Conservation (phyloP, 2,329 filamentous ascomycete genomes). For the Fusarium austroafricanum region DNA sequence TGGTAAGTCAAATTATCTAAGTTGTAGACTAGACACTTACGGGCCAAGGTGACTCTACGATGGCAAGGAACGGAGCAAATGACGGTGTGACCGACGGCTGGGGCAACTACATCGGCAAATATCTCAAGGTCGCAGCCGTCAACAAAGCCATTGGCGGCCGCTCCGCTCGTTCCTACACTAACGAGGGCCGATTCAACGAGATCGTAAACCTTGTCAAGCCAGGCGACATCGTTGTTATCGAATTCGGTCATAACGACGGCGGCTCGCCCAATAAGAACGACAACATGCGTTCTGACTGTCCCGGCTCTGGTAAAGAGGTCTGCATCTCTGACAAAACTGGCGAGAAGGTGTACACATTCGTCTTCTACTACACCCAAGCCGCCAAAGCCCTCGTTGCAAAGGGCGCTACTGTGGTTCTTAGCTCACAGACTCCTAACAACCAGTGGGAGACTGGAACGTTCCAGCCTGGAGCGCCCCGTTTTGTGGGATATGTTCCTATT, state of each 20-base stretch:
- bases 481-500: constrained; percentile 65
- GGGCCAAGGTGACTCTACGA: constrained; percentile 66
- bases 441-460: constrained; percentile 69
- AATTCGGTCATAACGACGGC: constrained; percentile 80
- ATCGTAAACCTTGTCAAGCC: constrained; percentile 64
- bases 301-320: constrained; percentile 63
- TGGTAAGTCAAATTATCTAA: constrained; percentile 38
- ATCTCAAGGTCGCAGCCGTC: constrained; percentile 57
- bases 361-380: constrained; percentile 69
- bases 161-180: constrained; percentile 73
- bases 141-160: constrained; percentile 76
- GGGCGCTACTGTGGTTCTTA: constrained; percentile 70
- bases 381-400: constrained; percentile 64
- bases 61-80: constrained; percentile 61
- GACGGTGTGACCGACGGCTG: constrained; percentile 65
- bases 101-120: constrained; percentile 69
- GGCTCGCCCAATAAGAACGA: constrained; percentile 65
- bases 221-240: constrained; percentile 76
- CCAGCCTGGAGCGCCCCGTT: constrained; percentile 60
- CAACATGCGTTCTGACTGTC: constrained; percentile 71
- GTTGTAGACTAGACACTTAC: neutral
- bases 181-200: constrained; percentile 72
- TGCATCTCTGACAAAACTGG: constrained; percentile 53
- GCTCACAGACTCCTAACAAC: constrained; percentile 67
- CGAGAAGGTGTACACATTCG: constrained; percentile 70